These are phyloP conservation scores for Gelatoporia subvermispora DNA, from an alignment of 768 basidiomycete species.

Conservation along the genomic window DNA sequence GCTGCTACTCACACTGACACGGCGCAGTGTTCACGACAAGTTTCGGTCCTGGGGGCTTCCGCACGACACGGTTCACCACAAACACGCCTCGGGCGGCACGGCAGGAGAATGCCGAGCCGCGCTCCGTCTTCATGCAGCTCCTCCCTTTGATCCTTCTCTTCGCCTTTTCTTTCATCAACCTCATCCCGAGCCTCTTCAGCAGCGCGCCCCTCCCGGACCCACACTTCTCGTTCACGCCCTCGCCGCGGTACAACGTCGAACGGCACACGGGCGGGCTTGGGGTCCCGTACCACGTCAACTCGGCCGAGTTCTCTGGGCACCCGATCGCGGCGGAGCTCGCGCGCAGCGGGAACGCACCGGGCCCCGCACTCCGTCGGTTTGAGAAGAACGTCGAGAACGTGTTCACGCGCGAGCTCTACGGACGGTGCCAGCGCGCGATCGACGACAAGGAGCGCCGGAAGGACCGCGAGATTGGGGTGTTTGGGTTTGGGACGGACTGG, in stretches of 20 bases:
- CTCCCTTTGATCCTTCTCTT: constrained; percentile 83
- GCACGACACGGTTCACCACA: constrained; percentile 54
- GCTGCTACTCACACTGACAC: constrained; percentile 2
- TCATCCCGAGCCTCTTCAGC: constrained; percentile 73
- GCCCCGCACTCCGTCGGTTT: constrained; percentile 49
- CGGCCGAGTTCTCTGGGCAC: constrained; percentile 69
- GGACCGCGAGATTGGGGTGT: constrained; percentile 78
- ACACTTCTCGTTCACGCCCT: constrained; percentile 61
- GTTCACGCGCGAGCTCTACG: constrained; percentile 67
- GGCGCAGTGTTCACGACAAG: constrained; percentile 63
- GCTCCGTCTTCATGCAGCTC: constrained; percentile 69
- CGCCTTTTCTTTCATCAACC: constrained; percentile 76
- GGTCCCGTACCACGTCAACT: constrained; percentile 82
- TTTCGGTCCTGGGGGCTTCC: constrained; percentile 84
- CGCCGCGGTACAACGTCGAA: constrained; percentile 60
- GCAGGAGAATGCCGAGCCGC: constrained; percentile 41
- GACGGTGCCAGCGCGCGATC: constrained; percentile 64
- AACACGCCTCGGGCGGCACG: constrained; percentile 21
- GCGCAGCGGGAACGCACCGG: constrained; percentile 25
- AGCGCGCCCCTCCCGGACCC: constrained; percentile 72
- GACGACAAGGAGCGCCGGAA: constrained; percentile 66
- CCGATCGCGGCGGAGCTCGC: constrained; percentile 74
- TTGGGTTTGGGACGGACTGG: constrained; percentile 92
- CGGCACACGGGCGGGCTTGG: constrained; percentile 67
- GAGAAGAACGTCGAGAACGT: constrained; percentile 72